Conservation (phyloP, 2,329 filamentous ascomycete genomes). For the Phyllosticta ampelicida region DNA sequence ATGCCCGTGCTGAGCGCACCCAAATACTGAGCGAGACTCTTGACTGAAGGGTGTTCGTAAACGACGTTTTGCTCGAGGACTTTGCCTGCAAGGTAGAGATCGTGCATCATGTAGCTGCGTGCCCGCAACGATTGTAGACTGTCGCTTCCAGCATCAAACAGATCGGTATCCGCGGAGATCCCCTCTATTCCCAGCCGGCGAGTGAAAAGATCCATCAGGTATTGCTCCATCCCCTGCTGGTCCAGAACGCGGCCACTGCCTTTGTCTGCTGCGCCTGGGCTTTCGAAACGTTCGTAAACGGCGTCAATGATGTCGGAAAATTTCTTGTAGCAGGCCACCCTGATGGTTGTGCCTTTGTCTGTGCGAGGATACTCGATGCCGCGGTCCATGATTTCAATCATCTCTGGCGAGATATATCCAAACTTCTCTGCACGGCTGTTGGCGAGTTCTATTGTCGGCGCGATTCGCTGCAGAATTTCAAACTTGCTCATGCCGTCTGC, state of each 20-base stretch:
- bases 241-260: conserved; percentile 16
- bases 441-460: conserved; percentile 40
- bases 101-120: conserved; percentile 41
- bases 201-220: conserved; percentile 15
- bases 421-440: conserved; percentile 43
- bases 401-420: conserved; percentile 41
- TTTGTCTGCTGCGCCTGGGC: neutral
- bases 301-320: conserved; percentile 40
- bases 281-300: conserved; percentile 26
- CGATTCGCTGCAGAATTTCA: conserved; percentile 39
- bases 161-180: conserved; percentile 37
- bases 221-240: conserved; percentile 23
- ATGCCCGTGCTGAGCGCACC: conserved; percentile 32
- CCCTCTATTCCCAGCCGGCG: conserved; percentile 16
- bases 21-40: conserved; percentile 36
- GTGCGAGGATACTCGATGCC: conserved; percentile 40
- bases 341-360: conserved; percentile 48
- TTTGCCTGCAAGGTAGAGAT: conserved; percentile 37
- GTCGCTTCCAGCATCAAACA: conserved; percentile 49
- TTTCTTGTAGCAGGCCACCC: conserved; percentile 39
- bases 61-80: conserved; percentile 45
- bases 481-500: conserved; percentile 32
- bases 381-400: conserved; percentile 39
- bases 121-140: conserved; percentile 49
- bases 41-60: conserved; percentile 46